phyloP scores from a whole-genome alignment of 2,329 filamentous ascomycete species.

The Capronia epimyces region DNA sequence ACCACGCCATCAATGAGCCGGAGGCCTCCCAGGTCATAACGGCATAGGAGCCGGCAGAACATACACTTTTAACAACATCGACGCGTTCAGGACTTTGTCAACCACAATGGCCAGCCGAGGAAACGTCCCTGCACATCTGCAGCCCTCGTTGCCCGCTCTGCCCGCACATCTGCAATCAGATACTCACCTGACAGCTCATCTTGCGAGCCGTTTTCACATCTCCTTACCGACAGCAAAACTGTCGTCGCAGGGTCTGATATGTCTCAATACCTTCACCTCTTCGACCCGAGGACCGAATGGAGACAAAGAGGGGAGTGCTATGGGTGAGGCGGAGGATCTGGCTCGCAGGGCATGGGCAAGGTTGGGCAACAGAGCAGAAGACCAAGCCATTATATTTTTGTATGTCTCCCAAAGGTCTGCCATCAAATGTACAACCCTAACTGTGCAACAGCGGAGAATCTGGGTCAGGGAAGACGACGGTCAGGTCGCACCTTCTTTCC shows the following conservation, averaged over 20 bases:
- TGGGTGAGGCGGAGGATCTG: conserved; percentile 87
- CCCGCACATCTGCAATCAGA: conserved; percentile 61
- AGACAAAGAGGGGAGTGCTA: conserved; percentile 82
- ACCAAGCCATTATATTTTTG: conserved; percentile 89
- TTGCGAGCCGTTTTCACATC: conserved; percentile 70
- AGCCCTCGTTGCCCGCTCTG: conserved; percentile 80
- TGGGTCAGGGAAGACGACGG: conserved; percentile 89
- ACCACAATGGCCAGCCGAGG: conserved; percentile 40
- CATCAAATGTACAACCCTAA: conserved; percentile 30
- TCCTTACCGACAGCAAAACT: conserved; percentile 80
- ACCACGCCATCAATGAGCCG: conserved; percentile 9
- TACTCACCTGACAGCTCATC: conserved; percentile 48
- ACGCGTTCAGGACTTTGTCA: background rate
- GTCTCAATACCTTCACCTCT: conserved; percentile 89
- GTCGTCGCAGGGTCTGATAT: conserved; percentile 85
- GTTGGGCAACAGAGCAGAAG: conserved; percentile 81
- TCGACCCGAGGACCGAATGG: conserved; percentile 86
- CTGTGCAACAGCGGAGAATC: conserved; percentile 72
- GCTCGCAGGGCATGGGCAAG: conserved; percentile 80
- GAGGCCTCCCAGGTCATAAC: background rate
- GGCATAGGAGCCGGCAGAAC: conserved; percentile 4
- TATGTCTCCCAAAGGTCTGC: conserved; percentile 47
- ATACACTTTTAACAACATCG: background rate
- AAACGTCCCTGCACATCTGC: conserved; percentile 57
- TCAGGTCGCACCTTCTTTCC: conserved; percentile 81